Evolutionary conservation across 208 protist genomes (phyloP), one percentile per base, ranked within the genome.

Genomic region (Trypanosoma avium): DNA sequence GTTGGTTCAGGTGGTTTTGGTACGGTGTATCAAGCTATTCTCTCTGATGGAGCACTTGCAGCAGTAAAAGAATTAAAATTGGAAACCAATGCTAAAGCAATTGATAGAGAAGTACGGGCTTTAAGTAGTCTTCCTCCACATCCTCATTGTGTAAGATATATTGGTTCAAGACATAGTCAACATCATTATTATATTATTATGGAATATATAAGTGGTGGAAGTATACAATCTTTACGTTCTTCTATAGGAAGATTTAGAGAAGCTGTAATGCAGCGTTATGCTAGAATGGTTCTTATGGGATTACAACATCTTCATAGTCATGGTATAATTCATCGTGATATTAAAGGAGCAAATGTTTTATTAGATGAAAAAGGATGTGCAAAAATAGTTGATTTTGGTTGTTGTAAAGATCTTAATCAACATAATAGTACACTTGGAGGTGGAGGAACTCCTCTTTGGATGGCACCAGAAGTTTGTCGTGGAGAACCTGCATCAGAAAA

Each of bases 331-430:
- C 90, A 94, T 62, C 84, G 84, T 45, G 91, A 96, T 71, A 96
- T 96, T 61, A 96, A 96, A 52, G 91, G 91, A 29, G 88, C 84
- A 4, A 97, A 97, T 70, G 87, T 97, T 32, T 72, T 97, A n/a
- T 65, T 97, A 7, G 87, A 88, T 62, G 78, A 92, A 61, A 73
- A 79, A 13, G 93, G 92, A 19, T 78, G 59, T 26, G 82, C 91
- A 5, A 98, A 98, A 71, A 92, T 98, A 64, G 92, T 88, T 15
- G 95, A 98, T 56, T 98, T 98, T 79, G 94, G 94, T 49, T 92
- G 86, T 40, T 93, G 84, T 46, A 91, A 90, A 13, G 73, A 94
- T 60, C 38, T 91, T 7, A 87, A 84, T 27, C 60, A 82, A 38
- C 38, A 53, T 0, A 73, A 71, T 24, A 75, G 60, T 32, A 86